A percentile compares a stretch with the other conserved stretches of the same genome.
Conservation (phyloP, 2,329 filamentous ascomycete genomes). For the Calonectria hawksworthii region DNA sequence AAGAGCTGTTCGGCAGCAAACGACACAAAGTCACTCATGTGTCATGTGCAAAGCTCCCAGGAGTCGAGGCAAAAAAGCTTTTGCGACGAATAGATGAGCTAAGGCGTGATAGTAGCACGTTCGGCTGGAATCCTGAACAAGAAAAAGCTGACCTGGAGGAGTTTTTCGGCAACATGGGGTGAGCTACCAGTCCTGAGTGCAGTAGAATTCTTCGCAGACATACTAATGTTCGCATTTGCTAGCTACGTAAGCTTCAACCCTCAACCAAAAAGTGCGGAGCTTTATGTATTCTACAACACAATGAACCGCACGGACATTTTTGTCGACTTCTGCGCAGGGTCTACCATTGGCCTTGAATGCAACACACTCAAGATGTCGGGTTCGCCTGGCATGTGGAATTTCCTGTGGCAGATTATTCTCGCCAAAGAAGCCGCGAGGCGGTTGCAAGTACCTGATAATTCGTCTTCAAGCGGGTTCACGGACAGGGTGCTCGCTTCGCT, state of each 20-base stretch:
- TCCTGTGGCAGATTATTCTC: neutral
- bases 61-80: neutral
- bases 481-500: neutral
- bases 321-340: neutral
- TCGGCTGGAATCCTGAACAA: neutral
- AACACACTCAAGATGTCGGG: neutral
- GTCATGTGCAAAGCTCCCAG: neutral
- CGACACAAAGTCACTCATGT: neutral
- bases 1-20: neutral
- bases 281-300: neutral
- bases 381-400: neutral
- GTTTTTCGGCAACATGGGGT: neutral
- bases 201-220: neutral
- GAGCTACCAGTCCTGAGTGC: neutral
- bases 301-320: neutral
- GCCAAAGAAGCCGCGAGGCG: neutral
- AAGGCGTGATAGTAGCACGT: no score
- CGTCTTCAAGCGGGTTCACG: neutral
- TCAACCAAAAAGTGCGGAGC: neutral
- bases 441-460: neutral
- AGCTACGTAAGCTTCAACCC: neutral
- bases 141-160: neutral
- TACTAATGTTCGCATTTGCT: neutral
- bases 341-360: neutral
- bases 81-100: neutral